Conservation (phyloP, 2,329 filamentous ascomycete species). For the Xylariaceae sp. region DNA sequence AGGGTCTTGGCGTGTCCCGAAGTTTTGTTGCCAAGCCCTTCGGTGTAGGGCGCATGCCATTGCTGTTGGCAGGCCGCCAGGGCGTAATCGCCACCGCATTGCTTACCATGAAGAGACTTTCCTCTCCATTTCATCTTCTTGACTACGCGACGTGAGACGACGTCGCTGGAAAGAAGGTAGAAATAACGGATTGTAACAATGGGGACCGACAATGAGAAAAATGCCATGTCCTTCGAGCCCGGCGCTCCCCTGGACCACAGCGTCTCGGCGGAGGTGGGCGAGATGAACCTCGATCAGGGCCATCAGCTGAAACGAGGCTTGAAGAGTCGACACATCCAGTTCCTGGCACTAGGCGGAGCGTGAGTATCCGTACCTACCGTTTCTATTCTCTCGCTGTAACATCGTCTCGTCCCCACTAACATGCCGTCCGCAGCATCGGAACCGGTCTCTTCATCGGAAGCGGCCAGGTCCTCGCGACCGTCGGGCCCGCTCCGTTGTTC, state of each 20-base stretch:
- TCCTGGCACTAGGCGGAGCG: constrained; percentile 50
- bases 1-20: background rate
- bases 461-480: constrained; percentile 49
- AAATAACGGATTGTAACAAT: constrained; percentile 7
- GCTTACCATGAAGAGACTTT: background rate
- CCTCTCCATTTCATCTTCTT: background rate
- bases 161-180: background rate
- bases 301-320: constrained; percentile 51
- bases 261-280: constrained; percentile 21
- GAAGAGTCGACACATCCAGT: constrained; percentile 57
- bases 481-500: constrained; percentile 62
- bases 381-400: too few species aligned
- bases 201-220: constrained; percentile 14
- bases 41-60: too few species aligned
- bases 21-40: background rate
- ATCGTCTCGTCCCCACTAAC: constrained; percentile 4
- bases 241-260: constrained; percentile 23
- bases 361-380: constrained; percentile 23
- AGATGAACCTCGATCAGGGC: constrained; percentile 32
- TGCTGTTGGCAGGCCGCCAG: too few species aligned
- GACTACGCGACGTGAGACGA: background rate
- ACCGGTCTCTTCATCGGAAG: constrained; percentile 61
- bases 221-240: constrained; percentile 17
- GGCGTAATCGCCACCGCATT: background rate
- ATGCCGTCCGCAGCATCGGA: constrained; percentile 42